Evolutionary conservation across 192 early-diverging fungal species (phyloP), one percentile per base, ranked within the genome.

Genomic region (Coemansia erecta): DNA sequence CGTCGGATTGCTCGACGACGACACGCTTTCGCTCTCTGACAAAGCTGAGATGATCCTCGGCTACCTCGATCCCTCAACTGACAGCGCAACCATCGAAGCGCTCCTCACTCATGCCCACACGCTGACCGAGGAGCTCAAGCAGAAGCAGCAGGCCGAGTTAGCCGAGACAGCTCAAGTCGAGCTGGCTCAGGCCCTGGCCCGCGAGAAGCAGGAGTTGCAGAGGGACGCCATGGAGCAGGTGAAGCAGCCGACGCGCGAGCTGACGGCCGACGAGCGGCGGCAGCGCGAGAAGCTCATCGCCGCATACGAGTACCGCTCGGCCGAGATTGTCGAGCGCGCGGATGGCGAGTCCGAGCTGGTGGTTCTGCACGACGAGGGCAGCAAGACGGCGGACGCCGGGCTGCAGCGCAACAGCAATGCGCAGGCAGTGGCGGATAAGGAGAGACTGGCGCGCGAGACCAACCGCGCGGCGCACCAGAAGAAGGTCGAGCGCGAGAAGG

Each of bases 261-360:
- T 70, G 50, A 70, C 63, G 1, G 8, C 26, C 2, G 73, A 76
- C 37, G 67, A 76, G 57, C 44, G 73, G 42, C 48, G 53, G 31
- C 62, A 54, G 51, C 58, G 73, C 5, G 73, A 76, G 18, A 63
- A 59, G 21, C 28, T 53, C n/a, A 51, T 62, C 2, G 47, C 52
- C 2, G 58, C 42, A 1, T 58, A 63, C 18, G 61, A 54, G 14
- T 18, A 44, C 12, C 37, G 39, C 24, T 56, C 24, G 23, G 49
- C 43, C 1, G 67, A 76, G 46, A 64, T 70, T 6, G 49, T 76
- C 7, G 66, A 76, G 35, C 33, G 53, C 0, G 56, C 60, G 8
- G 58, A 74, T 40, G 65, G 72, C 7, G 72, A 74, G 28, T 33
- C 72, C 2, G 72, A 74, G 43, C 60, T 74, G 15, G 65, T 74